phyloP scores from a whole-genome alignment of 768 basidiomycete species.

The Tulasnella sp. region DNA sequence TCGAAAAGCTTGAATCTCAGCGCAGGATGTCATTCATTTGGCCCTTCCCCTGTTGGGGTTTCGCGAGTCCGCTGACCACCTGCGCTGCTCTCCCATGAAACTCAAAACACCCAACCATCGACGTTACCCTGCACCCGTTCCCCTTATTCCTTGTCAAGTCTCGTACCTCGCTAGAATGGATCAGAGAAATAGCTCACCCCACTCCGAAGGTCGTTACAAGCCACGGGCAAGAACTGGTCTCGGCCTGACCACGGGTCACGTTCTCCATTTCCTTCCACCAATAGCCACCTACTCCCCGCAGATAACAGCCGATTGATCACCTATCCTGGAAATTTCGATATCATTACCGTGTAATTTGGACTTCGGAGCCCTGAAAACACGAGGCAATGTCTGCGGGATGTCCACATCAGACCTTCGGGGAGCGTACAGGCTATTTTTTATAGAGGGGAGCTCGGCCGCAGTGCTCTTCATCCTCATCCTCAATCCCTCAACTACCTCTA shows the following conservation, averaged over 20 bases:
- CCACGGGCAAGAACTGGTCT: neutral
- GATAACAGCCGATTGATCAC: slow-evolving; percentile 10
- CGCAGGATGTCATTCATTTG: neutral
- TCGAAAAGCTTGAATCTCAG: neutral
- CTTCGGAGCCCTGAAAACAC: slow-evolving; percentile 19
- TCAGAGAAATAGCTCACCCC: neutral
- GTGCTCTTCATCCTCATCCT: neutral
- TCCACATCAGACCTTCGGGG: neutral
- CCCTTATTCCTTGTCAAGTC: slow-evolving; percentile 1
- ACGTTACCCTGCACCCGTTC: slow-evolving; percentile 1
- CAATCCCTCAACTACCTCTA: neutral
- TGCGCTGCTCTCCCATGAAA: neutral
- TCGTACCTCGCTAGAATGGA: neutral
- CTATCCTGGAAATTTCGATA: neutral
- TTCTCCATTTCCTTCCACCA: neutral
- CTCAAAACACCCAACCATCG: neutral
- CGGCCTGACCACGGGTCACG: neutral
- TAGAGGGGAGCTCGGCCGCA: neutral
- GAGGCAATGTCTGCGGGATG: slow-evolving; percentile 14
- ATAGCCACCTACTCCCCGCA: neutral
- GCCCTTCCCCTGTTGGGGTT: neutral
- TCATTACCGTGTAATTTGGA: slow-evolving; percentile 16
- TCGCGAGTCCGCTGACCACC: neutral
- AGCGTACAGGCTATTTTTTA: slow-evolving; percentile 8
- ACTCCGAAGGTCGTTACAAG: neutral